Base-by-base conservation (phyloP, 2,329 filamentous ascomycete species). In the Penicillium corylophilum region DNA sequence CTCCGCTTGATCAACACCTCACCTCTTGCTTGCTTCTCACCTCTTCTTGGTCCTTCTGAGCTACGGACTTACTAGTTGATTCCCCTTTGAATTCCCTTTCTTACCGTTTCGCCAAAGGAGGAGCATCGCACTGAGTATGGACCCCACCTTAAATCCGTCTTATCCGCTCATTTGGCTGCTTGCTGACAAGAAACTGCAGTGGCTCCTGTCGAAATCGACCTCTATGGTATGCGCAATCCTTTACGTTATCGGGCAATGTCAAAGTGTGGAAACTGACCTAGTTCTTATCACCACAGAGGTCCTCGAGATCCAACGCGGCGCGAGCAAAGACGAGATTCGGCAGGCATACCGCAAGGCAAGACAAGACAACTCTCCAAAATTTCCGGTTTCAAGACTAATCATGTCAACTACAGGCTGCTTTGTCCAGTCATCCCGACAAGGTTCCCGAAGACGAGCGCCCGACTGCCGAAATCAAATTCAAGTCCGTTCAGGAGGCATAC, bases 391-490 rank as follows among this genome's bases (percentile, higher is more conserved):
- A 22, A 44, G 12, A 26, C 54, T 58, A 22, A 60, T 49, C 28
- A 39, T 16, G 36, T 29, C 47, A 41, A 44, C 29, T 51, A 48
- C 63, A 95, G 90, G 87, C 90, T 59, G 91, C 93, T 12, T 82
- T 96, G 48, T 83, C 85, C 70, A 89, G 91, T 68, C 94, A 99
- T 69, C 94, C 94, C 42, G 94, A 99, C 77, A 99, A 99, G 77
- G 94, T 95, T 51, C 80, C 91, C 63, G 90, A 93, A 73, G 85
- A 88, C 24, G 85, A 92, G 68, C 87, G 93, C 62, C 86, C 86
- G 69, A 88, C 87, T 61, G 90, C 94, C 54, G 94, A 97, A 72
- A 81, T 86, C 68, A 91, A 87, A 68, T 99, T 99, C 85, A 99
- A 99, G 77, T 79, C 86, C 49, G 87, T 95, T 51, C 92, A 89